Base-by-base conservation (phyloP, 805 yeast genomes). In the Saturnispora gosingensis region DNA sequence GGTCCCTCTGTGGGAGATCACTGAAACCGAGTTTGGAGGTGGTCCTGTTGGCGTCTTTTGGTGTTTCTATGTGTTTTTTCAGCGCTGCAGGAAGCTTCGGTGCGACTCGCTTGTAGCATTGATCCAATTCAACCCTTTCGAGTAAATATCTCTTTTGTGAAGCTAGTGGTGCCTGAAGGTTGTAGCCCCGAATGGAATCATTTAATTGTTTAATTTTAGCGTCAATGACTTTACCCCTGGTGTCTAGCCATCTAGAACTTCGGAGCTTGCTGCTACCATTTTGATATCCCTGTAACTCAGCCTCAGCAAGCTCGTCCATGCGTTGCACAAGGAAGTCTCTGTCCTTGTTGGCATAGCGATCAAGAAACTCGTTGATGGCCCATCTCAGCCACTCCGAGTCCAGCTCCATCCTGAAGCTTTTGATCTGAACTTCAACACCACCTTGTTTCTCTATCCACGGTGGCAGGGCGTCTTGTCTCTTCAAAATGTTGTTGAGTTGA, bases 401-500 rank as follows among this genome's bases (percentile, higher is more conserved):
- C 30, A 82, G 50, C 35, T 71, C 71, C 0, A 57, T 54, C 49
- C 89, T 66, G 50, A 86, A 80, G 0, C 60, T 60, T 2, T 59
- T 61, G 8, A 85, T 72, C 36, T 76, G 77, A 2, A 59, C 54
- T 43, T 76, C 74, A 4, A 83, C 78, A 2, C 78, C 73, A 18
- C 77, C 72, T 64, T 86, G 93, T 51, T 78, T 82, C 59, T 88
- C 95, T 36, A 89, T 83, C 97, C 97, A 89, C 0, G 95, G 95
- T 0, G 96, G 96, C 10, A 81, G 70, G 1, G 87, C 81, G 46
- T 87, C 89, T 64, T 89, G 96, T 43, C 78, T 76, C 55, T 75
- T 78, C 52, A 89, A 67, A 44, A 89, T 83, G 55, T 85, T 81
- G 66, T 89, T 89, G 68, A 89, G 66, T 62, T 88, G 87, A 63